A percentile compares a stretch with the other conserved stretches of the same genome.
These are phyloP conservation scores for Crucihimalaya himalaica DNA, from an alignment of 345 rosid genomes.

Conservation along the genomic window DNA sequence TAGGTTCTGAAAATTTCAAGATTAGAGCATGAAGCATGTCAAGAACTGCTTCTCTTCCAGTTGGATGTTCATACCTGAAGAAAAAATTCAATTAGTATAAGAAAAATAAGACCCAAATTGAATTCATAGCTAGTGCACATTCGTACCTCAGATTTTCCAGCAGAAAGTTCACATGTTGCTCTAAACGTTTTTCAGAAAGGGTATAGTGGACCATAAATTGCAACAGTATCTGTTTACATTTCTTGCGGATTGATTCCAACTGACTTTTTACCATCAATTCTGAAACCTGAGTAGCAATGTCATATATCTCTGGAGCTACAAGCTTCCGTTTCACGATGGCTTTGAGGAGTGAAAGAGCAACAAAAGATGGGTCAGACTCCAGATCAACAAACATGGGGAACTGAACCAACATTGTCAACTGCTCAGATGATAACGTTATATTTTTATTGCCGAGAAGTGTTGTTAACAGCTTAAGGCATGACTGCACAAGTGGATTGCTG, in stretches of 20 bases:
- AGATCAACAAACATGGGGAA: slow-evolving; percentile 88
- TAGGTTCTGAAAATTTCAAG: slow-evolving; percentile 52
- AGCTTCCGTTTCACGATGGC: slow-evolving; percentile 78
- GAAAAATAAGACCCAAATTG: slow-evolving; percentile 12
- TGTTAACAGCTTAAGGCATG: slow-evolving; percentile 81
- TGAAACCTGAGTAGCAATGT: slow-evolving; percentile 58
- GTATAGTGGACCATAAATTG: slow-evolving; percentile 75
- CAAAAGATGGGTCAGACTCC: slow-evolving; percentile 65
- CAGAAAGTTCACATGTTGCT: slow-evolving; percentile 65
- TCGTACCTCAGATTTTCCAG: slow-evolving; percentile 71
- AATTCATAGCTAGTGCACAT: not conserved
- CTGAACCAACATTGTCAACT: slow-evolving; percentile 62
- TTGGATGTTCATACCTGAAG: slow-evolving; percentile 76
- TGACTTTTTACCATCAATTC: slow-evolving; percentile 89
- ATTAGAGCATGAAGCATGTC: slow-evolving; percentile 78
- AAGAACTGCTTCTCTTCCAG: slow-evolving; percentile 91
- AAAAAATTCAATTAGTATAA: slow-evolving; percentile 1
- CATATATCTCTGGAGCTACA: slow-evolving; percentile 87
- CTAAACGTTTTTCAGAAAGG: slow-evolving; percentile 62
- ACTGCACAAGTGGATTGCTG: slow-evolving; percentile 64
- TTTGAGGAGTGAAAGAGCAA: slow-evolving; percentile 73
- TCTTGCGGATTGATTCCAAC: slow-evolving; percentile 64
- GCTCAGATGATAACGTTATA: slow-evolving; percentile 70
- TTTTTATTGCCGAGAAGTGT: slow-evolving; percentile 62
- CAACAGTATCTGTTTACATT: slow-evolving; percentile 73